Percentiles rank a stretch among this genome's conserved stretches.
phyloP scores from a whole-genome alignment of 257 asterid species.

The Paraleonurus japonicus region DNA sequence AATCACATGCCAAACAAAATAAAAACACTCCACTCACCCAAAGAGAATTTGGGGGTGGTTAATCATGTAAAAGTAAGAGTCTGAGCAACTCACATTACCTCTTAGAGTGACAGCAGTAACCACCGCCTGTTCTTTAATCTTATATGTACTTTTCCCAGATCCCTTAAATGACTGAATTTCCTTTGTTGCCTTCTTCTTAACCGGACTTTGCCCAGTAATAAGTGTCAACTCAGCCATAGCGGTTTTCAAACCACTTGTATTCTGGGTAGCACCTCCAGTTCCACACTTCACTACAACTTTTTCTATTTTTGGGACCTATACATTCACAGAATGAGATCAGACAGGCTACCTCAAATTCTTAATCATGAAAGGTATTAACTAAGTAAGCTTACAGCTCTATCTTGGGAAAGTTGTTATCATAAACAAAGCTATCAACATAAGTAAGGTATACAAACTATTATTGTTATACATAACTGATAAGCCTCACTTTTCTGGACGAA shows the following conservation, averaged over 20 bases:
- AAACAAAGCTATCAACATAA: background rate
- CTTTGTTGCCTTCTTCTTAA: constrained; percentile 69
- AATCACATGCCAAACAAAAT: background rate
- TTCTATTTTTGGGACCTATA: constrained; percentile 80
- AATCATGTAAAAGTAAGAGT: constrained; percentile 3
- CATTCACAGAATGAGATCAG: constrained; percentile 19
- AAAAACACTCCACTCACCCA: background rate
- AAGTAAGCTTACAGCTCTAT: background rate
- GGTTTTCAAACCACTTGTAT: constrained; percentile 90
- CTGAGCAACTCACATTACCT: constrained; percentile 56
- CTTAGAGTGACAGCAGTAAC: constrained; percentile 93
- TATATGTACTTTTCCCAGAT: constrained; percentile 52
- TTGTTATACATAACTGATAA: background rate
- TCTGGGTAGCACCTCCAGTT: constrained; percentile 98
- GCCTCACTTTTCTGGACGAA: background rate
- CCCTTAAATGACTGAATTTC: background rate
- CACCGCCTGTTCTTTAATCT: constrained; percentile 72
- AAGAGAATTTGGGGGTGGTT: background rate
- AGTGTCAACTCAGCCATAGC: constrained; percentile 90
- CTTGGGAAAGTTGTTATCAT: background rate
- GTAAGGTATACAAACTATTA: background rate
- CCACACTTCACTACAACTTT: constrained; percentile 97
- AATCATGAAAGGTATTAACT: background rate
- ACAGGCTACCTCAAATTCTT: background rate
- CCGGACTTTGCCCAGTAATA: constrained; percentile 88